These are phyloP conservation scores for Coniochaeta sp. DNA, from an alignment of 2,329 filamentous ascomycete genomes.

Conservation along the genomic window DNA sequence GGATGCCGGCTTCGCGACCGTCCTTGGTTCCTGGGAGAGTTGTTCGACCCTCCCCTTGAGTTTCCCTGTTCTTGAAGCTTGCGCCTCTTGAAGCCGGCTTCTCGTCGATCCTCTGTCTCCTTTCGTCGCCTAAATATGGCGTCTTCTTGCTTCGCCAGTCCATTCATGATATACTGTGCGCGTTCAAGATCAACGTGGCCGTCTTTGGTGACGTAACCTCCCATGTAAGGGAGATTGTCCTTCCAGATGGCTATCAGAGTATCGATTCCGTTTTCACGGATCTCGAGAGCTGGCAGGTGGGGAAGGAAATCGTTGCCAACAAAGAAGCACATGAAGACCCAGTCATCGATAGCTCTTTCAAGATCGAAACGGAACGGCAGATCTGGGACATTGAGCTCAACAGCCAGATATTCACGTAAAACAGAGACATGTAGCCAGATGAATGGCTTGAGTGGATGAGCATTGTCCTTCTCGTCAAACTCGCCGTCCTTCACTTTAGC, in stretches of 20 bases:
- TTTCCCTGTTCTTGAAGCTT: conserved; percentile 60
- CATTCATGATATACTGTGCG: conserved; percentile 81
- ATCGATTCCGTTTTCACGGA: conserved; percentile 94
- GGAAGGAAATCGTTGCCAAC: conserved; percentile 98
- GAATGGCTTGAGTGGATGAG: conserved; percentile 73
- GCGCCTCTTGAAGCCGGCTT: conserved; percentile 71
- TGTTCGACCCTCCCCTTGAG: conserved; percentile 8
- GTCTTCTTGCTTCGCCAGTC: conserved; percentile 87
- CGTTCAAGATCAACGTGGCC: conserved; percentile 81
- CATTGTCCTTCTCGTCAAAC: conserved; percentile 73
- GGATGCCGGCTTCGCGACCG: conserved; percentile 9
- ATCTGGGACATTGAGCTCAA: conserved; percentile 76
- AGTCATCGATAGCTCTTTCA: conserved; percentile 91
- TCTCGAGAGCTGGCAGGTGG: conserved; percentile 94
- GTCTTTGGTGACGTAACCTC: conserved; percentile 93
- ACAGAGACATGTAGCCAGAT: conserved; percentile 96
- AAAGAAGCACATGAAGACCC: conserved; percentile 99
- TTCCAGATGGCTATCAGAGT: conserved; percentile 96
- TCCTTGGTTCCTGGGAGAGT: background rate
- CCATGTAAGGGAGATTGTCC: conserved; percentile 85
- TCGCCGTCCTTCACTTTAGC: conserved; percentile 72
- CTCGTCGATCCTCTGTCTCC: conserved; percentile 76
- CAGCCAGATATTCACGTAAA: conserved; percentile 84
- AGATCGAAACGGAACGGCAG: conserved; percentile 87
- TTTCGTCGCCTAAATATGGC: conserved; percentile 85